Evolutionary conservation across 257 asterid genomes (phyloP).

Genomic region (Capsicum pubescens): DNA sequence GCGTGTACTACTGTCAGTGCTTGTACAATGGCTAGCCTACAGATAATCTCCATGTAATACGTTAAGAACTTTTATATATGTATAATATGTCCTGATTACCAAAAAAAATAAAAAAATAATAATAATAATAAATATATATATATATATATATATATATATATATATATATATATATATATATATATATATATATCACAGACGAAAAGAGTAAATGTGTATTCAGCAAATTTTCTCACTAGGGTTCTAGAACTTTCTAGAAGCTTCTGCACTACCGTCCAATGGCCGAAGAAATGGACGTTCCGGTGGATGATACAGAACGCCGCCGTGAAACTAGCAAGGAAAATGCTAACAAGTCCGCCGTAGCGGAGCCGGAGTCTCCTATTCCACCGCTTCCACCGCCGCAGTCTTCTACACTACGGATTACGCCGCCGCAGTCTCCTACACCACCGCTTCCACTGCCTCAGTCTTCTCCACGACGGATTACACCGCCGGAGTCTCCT

Average conservation of each 20-base stretch:
- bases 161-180: too few species aligned
- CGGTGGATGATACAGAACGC: conserved; percentile 44
- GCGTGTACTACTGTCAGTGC: too few species aligned
- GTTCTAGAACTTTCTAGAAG: background rate
- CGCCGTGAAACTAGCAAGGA: conserved; percentile 37
- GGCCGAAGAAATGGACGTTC: conserved; percentile 52
- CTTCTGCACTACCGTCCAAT: conserved; percentile 33
- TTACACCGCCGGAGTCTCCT: conserved; percentile 40
- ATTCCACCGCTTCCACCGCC: too few species aligned
- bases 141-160: too few species aligned
- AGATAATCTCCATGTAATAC: too few species aligned
- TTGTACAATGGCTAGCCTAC: too few species aligned
- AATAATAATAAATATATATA: too few species aligned
- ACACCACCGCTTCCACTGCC: conserved; percentile 49
- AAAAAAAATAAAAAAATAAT: too few species aligned
- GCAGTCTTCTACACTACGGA: conserved; percentile 34
- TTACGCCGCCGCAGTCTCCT: conserved; percentile 40
- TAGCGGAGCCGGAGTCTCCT: background rate
- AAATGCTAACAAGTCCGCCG: conserved; percentile 36
- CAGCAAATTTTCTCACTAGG: background rate
- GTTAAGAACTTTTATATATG: too few species aligned
- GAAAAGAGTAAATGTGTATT: too few species aligned
- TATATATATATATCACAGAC: too few species aligned
- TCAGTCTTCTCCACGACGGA: conserved; percentile 32
- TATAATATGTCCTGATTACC: too few species aligned